Base-by-base conservation (phyloP, 2,329 filamentous ascomycete genomes). In the Trematosphaeria pertusa region DNA sequence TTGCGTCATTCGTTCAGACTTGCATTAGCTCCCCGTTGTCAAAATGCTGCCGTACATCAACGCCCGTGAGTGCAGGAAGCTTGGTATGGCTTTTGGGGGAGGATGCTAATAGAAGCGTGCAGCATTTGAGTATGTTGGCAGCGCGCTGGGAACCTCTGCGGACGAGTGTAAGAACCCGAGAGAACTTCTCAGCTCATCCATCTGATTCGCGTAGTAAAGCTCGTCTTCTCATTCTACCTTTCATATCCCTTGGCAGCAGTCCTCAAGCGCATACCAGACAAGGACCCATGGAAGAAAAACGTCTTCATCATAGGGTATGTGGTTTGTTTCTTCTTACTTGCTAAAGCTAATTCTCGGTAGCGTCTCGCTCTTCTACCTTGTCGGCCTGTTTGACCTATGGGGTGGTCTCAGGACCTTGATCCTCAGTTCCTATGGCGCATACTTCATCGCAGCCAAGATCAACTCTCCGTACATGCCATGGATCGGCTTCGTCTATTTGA, bases 381-480 rank as follows among this genome's bases (percentile, higher is more conserved):
- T 99, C 45, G 94, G 94, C 21, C 82, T 99, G 3, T 99, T 96
- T 73, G 89, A 96, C 66, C 81, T 99, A 37, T 97, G 93, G 92
- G 79, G 76, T 71, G 95, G 94, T 45, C 74, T 95, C 11, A 81
- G 83, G 30, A 96, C 92, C 2, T 76, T 99, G 30, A 70, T 88
- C 48, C 86, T 96, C 67, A 91, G 89, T 67, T 85, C 93, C 1
- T 83, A 81, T 14, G 92, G 85, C 38, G 84, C 89, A 39, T 99
- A 97, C 68, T 78, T 81, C 54, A 94, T 99, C 59, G 88, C 93
- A 41, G 85, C 87, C 58, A 92, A 86, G 69, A 78, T 97, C 34
- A 83, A 91, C 57, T 92, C 91, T 15, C 90, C 91, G 0, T 89
- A 93, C 69, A 99, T 99, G 94, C 94, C 94, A 76, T 99, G 94